phyloP scores from a whole-genome alignment of 345 rosid genomes.

The Zanthoxylum bungeanum region DNA sequence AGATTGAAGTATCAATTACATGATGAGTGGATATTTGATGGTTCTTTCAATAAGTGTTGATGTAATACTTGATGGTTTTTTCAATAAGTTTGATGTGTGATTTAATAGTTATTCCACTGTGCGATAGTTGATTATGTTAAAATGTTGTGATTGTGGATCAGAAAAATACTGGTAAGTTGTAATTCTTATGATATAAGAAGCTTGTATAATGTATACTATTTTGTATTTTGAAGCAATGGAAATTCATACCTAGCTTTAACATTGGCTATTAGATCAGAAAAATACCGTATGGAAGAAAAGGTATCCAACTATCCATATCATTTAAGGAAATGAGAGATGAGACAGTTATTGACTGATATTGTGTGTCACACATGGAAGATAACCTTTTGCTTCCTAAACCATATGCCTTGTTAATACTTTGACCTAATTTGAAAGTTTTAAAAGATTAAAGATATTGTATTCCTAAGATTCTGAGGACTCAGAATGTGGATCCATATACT shows the following conservation, averaged over 20 bases:
- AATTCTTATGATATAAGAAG: not conserved
- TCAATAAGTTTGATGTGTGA: not conserved
- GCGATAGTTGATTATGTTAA: not conserved
- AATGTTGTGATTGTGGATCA: not conserved
- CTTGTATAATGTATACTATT: not conserved
- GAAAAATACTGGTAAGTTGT: not conserved
- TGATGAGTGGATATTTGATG: not conserved
- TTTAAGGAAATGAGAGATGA: not conserved
- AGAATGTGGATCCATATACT: not conserved
- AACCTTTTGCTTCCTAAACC: not conserved
- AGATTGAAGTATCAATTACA: not conserved
- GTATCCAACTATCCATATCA: not conserved
- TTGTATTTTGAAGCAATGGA: not conserved
- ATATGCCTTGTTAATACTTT: not conserved
- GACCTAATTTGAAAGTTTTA: not conserved
- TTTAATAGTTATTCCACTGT: not conserved
- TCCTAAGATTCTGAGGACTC: not conserved
- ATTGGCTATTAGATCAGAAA: not conserved
- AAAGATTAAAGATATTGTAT: not conserved
- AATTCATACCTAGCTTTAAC: not conserved
- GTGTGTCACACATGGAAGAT: not conserved
- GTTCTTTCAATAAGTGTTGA: not conserved
- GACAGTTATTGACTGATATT: not conserved
- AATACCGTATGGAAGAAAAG: not conserved
- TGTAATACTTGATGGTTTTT: not conserved